Conservation (phyloP, 345 rosid genomes). For the Rhodomyrtus tomentosa region DNA sequence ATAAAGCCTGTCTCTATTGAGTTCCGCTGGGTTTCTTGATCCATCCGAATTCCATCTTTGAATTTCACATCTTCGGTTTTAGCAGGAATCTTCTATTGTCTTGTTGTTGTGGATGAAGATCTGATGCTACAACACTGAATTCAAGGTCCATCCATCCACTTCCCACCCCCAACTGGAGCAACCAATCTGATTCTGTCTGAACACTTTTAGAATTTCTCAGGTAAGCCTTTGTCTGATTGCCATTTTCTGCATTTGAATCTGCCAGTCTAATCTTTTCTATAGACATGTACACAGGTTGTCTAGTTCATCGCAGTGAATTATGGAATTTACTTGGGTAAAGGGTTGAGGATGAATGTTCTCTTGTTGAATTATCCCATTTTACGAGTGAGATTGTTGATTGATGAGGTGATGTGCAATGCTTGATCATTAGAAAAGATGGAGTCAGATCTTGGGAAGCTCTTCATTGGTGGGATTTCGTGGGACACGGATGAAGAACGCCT, state of each 20-base stretch:
- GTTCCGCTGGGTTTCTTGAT: not conserved
- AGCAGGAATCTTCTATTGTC: conserved; percentile 2
- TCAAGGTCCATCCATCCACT: conserved; percentile 39
- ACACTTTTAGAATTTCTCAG: not conserved
- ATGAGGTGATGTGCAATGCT: conserved; percentile 13
- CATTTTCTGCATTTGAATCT: conserved; percentile 8
- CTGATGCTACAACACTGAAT: conserved; percentile 41
- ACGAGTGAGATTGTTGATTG: conserved; percentile 2
- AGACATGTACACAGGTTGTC: not conserved
- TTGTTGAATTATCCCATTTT: not conserved
- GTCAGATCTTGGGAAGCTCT: conserved; percentile 97
- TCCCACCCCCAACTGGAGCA: conserved; percentile 29
- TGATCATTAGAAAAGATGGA: conserved; percentile 67
- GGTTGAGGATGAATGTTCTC: not conserved
- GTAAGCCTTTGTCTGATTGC: conserved; percentile 26
- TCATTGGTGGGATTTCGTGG: conserved; percentile 99
- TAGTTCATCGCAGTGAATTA: not conserved
- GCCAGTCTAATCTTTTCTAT: conserved; percentile 1
- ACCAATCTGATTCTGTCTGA: conserved; percentile 49
- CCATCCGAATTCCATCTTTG: conserved; percentile 12
- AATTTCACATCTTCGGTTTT: conserved; percentile 17
- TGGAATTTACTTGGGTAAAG: not conserved
- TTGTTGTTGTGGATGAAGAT: conserved; percentile 5
- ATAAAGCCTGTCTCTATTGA: not conserved
- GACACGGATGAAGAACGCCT: conserved; percentile 93